phyloP scores from a whole-genome alignment of 805 yeast genomes.

The Ogataea corticis region DNA sequence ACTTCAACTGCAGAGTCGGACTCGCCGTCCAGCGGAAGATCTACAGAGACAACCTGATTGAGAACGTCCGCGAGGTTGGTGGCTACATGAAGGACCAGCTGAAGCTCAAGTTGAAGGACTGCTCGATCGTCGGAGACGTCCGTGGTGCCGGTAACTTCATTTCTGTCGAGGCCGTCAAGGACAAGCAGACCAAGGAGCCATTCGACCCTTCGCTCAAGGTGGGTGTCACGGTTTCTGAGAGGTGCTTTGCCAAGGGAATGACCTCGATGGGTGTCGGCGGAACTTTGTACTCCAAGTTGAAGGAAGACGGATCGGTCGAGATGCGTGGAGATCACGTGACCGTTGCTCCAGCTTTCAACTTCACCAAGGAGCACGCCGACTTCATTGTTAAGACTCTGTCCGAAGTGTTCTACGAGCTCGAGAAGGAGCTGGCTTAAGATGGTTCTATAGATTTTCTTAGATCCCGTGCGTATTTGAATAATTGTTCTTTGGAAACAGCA shows the following conservation, averaged over 20 bases:
- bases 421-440: no score
- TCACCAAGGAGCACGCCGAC: conserved; percentile 44
- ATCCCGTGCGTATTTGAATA: no score
- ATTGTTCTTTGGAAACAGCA: no score
- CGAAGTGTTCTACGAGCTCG: conserved; percentile 42
- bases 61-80: conserved; percentile 46
- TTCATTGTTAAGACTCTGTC: conserved; percentile 41
- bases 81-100: conserved; percentile 41
- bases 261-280: conserved; percentile 49
- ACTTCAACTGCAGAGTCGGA: conserved; percentile 48
- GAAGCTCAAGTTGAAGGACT: conserved; percentile 35
- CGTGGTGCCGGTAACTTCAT: conserved; percentile 66
- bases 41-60: conserved; percentile 33
- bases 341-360: conserved; percentile 48
- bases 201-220: conserved; percentile 40
- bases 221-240: conserved; percentile 36
- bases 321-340: conserved; percentile 44
- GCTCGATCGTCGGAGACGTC: conserved; percentile 53
- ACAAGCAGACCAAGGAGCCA: conserved; percentile 50
- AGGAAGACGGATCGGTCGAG: conserved; percentile 31
- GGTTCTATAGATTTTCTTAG: not conserved
- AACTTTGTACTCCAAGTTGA: conserved; percentile 29
- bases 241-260: conserved; percentile 47
- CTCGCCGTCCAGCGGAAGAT: conserved; percentile 47
- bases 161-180: conserved; percentile 57